These are phyloP conservation scores for Acidiella bohemica DNA, from an alignment of 495 filamentous ascomycete species.

Conservation along the genomic window DNA sequence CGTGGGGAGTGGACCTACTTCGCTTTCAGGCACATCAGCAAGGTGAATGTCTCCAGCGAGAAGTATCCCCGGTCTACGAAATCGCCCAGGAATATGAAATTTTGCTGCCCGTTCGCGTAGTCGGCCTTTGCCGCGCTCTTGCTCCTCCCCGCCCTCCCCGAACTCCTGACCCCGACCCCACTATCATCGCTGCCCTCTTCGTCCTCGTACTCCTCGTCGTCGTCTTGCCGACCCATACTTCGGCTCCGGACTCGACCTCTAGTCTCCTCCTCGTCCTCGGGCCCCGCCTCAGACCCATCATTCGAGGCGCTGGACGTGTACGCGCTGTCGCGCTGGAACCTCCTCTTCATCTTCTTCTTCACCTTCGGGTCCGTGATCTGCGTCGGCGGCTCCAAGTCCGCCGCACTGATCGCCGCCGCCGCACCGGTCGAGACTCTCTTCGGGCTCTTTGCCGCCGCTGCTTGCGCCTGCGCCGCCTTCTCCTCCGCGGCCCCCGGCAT, in stretches of 20 bases:
- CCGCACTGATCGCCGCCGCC: slow-evolving; percentile 47
- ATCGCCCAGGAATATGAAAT: slow-evolving; percentile 92
- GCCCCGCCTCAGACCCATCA: slow-evolving; percentile 36
- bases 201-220: slow-evolving; percentile 17
- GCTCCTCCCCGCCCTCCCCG: slow-evolving; percentile 12
- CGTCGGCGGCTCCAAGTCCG: slow-evolving; percentile 75
- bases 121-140: slow-evolving; percentile 14
- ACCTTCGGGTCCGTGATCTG: slow-evolving; percentile 74
- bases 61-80: slow-evolving; percentile 98
- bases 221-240: slow-evolving; percentile 20
- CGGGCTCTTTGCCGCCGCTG: slow-evolving; percentile 34
- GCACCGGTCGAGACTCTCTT: slow-evolving; percentile 30
- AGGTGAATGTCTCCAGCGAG: slow-evolving; percentile 88
- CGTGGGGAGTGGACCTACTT: slow-evolving; percentile 53
- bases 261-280: slow-evolving; percentile 33
- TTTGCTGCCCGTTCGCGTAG: slow-evolving; percentile 46
- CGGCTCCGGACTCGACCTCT: slow-evolving; percentile 30
- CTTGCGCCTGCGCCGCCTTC: slow-evolving; percentile 31
- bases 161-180: slow-evolving; percentile 16
- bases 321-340: slow-evolving; percentile 29
- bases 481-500: slow-evolving; percentile 70
- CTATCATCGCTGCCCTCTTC: slow-evolving; percentile 18
- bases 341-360: slow-evolving; percentile 58
- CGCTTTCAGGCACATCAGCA: slow-evolving; percentile 91
- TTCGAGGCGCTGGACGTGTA: slow-evolving; percentile 30